These are phyloP conservation scores for Saussurea involucrata DNA, from an alignment of 129 eudicot species.

Conservation along the genomic window DNA sequence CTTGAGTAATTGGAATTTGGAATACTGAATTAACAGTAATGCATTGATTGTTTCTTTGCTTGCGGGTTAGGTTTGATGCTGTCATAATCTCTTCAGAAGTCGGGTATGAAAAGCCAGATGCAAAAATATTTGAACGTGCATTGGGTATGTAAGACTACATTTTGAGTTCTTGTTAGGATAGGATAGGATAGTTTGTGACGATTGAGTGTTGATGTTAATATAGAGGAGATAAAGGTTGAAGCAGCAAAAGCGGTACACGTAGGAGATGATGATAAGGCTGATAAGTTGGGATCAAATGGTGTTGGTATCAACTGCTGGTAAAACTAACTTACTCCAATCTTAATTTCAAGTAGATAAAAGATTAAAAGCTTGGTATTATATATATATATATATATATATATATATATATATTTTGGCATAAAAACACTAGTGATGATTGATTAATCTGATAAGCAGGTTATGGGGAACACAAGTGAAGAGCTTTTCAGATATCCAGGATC, in stretches of 20 bases:
- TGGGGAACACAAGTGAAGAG: constrained; percentile 89
- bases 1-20: background rate
- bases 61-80: constrained; percentile 71
- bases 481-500: constrained; percentile 63
- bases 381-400: too few species aligned
- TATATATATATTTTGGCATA: background rate
- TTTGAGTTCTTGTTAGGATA: background rate
- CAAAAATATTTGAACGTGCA: constrained; percentile 70
- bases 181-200: background rate
- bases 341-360: background rate
- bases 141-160: constrained; percentile 47
- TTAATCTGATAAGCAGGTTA: constrained; percentile 54
- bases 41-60: background rate
- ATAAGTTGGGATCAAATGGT: constrained; percentile 80
- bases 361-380: background rate
- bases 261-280: constrained; percentile 86
- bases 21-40: background rate
- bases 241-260: constrained; percentile 79
- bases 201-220: constrained; percentile 16
- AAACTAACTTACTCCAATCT: constrained; percentile 12
- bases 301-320: constrained; percentile 91
- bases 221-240: constrained; percentile 64
- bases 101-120: constrained; percentile 92
- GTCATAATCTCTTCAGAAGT: constrained; percentile 88
- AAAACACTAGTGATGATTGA: background rate